phyloP scores from a whole-genome alignment of 768 basidiomycete genomes.

The Trametes maxima region DNA sequence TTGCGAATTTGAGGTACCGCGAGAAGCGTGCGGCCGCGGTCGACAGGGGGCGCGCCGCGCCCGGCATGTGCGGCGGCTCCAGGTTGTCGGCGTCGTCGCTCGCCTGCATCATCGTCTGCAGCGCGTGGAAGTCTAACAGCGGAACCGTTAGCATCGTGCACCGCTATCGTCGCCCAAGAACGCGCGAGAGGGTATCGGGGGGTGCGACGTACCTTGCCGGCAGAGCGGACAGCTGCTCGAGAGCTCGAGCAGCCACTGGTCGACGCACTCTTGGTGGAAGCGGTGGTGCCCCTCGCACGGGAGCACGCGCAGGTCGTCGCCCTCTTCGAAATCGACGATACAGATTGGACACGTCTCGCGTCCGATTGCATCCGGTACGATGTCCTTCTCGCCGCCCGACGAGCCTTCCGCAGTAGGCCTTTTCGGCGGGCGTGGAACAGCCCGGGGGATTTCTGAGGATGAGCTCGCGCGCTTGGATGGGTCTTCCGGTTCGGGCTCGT shows the following conservation, averaged over 20 bases:
- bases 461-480: slow-evolving; percentile 12
- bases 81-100: slow-evolving; percentile 22
- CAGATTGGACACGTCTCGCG: slow-evolving; percentile 94
- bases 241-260: slow-evolving; percentile 90
- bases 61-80: slow-evolving; percentile 26
- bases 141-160: neutral
- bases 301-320: slow-evolving; percentile 86
- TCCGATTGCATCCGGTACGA: slow-evolving; percentile 68
- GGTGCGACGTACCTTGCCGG: slow-evolving; percentile 66
- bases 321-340: slow-evolving; percentile 91
- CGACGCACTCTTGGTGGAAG: slow-evolving; percentile 90
- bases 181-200: neutral
- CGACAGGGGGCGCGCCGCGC: slow-evolving; percentile 23
- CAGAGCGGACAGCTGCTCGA: slow-evolving; percentile 93
- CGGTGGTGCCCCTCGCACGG: slow-evolving; percentile 91
- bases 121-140: slow-evolving; percentile 36
- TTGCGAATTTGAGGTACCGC: slow-evolving; percentile 36
- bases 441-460: slow-evolving; percentile 11
- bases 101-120: slow-evolving; percentile 36
- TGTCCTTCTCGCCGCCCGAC: slow-evolving; percentile 35
- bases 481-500: slow-evolving; percentile 2
- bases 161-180: neutral
- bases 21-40: slow-evolving; percentile 35
- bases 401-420: slow-evolving; percentile 14
- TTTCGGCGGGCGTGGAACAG: slow-evolving; percentile 19